Conservation (phyloP, 805 yeast species). For the Martiniozyma abietophila region DNA sequence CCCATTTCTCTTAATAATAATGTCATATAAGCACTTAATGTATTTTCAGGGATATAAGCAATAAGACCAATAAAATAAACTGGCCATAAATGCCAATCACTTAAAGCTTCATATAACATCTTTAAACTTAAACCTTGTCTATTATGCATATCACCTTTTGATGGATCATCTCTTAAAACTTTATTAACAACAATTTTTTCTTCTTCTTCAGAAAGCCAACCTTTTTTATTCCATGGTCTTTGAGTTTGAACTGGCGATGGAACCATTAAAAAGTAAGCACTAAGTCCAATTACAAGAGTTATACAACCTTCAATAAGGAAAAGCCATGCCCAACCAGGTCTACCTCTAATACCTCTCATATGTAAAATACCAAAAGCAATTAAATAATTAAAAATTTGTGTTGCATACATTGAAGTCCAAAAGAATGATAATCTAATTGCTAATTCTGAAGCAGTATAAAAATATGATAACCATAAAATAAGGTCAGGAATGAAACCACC, state of each 20-base stretch:
- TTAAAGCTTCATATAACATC: constrained; percentile 31
- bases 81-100: constrained; percentile 50
- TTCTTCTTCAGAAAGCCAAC: constrained; percentile 43
- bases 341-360: constrained; percentile 35
- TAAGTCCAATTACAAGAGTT: constrained; percentile 44
- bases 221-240: constrained; percentile 20
- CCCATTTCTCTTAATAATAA: constrained; percentile 41
- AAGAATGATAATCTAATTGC: constrained; percentile 50
- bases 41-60: constrained; percentile 29
- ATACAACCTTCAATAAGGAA: constrained; percentile 55
- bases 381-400: constrained; percentile 37
- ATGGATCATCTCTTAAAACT: constrained; percentile 54
- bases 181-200: constrained; percentile 50
- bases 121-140: constrained; percentile 39
- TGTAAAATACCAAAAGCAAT: constrained; percentile 42
- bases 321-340: constrained; percentile 57
- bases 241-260: constrained; percentile 28
- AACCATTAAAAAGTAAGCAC: constrained; percentile 24
- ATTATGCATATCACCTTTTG: constrained; percentile 57
- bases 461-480: constrained; percentile 56
- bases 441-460: constrained; percentile 51
- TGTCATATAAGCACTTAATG: constrained; percentile 37
- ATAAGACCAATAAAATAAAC: constrained; percentile 38
- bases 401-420: constrained; percentile 45
- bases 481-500: constrained; percentile 67